These are phyloP conservation scores for Nannochloropsis gaditana DNA, from an alignment of 108 stramenopile genomes.

Conservation along the genomic window DNA sequence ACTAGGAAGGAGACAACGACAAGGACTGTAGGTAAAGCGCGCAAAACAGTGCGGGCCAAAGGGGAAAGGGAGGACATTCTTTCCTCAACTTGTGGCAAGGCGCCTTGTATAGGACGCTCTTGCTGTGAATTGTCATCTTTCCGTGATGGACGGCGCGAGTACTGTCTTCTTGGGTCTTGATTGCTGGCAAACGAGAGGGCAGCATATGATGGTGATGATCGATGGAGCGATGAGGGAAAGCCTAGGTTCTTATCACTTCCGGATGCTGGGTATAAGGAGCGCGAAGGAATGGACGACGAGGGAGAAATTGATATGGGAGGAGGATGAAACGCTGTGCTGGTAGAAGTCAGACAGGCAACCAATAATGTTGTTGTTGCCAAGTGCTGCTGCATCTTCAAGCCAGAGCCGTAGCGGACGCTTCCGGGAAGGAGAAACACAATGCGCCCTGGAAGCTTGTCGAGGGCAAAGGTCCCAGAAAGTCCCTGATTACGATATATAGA, in stretches of 20 bases:
- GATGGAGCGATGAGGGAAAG: neutral
- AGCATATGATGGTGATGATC: too few relatives aligned
- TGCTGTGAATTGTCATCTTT: too few relatives aligned
- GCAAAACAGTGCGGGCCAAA: neutral
- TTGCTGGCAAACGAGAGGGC: neutral
- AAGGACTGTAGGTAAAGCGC: neutral
- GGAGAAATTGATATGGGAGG: neutral
- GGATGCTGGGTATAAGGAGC: neutral
- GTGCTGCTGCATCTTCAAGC: slow-evolving; percentile 11
- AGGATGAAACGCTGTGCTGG: neutral
- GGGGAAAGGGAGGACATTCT: neutral
- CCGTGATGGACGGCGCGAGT: too few relatives aligned
- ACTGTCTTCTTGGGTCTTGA: slow-evolving; percentile 17
- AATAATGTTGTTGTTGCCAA: slow-evolving; percentile 10
- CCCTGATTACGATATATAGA: too few relatives aligned
- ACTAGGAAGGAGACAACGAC: neutral
- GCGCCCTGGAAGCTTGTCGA: too few relatives aligned
- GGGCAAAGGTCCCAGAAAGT: too few relatives aligned
- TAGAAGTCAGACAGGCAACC: neutral
- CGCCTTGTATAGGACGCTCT: neutral
- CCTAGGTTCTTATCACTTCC: too few relatives aligned
- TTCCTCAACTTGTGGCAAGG: too few relatives aligned
- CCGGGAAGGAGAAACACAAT: too few relatives aligned
- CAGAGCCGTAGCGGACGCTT: too few relatives aligned
- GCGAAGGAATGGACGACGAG: neutral